Conservation (phyloP, 768 basidiomycete genomes). For the Antrodiella citrinella region DNA sequence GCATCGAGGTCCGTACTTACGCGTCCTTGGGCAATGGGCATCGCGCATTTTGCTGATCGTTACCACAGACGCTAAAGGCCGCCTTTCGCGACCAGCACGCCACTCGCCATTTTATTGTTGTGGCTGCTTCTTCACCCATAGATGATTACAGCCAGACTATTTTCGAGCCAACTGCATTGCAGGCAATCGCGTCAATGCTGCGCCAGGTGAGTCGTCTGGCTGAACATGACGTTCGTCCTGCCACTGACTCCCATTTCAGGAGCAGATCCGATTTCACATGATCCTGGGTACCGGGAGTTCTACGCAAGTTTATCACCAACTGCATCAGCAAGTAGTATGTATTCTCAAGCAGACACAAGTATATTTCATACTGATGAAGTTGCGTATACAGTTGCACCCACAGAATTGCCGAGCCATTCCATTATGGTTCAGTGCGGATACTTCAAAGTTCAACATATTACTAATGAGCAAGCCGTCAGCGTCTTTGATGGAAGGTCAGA, state of each 20-base stretch:
- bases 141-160: slow-evolving; percentile 15
- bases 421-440: not conserved
- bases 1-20: slow-evolving; percentile 11
- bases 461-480: not conserved
- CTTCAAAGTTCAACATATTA: not conserved
- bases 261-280: slow-evolving; percentile 51
- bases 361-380: not conserved
- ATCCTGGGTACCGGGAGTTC: slow-evolving; percentile 39
- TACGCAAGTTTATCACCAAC: slow-evolving; percentile 35
- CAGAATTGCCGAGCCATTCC: slow-evolving; percentile 2
- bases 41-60: not conserved
- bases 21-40: not conserved
- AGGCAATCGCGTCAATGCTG: slow-evolving; percentile 7
- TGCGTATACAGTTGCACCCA: slow-evolving; percentile 2
- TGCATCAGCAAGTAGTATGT: slow-evolving; percentile 44
- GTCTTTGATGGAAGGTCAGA: not conserved
- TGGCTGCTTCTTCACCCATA: slow-evolving; percentile 41
- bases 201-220: slow-evolving; percentile 14
- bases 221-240: slow-evolving; percentile 8
- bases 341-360: slow-evolving; percentile 1
- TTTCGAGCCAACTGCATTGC: slow-evolving; percentile 10
- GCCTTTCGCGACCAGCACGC: slow-evolving; percentile 14
- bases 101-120: slow-evolving; percentile 44
- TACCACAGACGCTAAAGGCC: slow-evolving; percentile 1
- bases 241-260: slow-evolving; percentile 24